Evolutionary conservation across 2,329 filamentous ascomycete genomes (phyloP).

Genomic region (Byssoonygena ceratinophila): DNA sequence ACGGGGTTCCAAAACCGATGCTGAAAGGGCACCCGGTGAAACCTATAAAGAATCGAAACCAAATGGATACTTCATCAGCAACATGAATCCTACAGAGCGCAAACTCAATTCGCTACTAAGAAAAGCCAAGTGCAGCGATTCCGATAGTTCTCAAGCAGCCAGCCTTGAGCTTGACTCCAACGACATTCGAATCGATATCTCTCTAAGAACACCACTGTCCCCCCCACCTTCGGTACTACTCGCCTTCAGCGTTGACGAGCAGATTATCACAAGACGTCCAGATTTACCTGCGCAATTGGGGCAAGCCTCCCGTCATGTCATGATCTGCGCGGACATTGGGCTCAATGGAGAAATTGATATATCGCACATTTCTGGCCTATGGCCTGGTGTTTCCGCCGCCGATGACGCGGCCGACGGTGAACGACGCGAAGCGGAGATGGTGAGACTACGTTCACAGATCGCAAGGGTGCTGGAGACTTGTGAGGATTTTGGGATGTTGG

Average conservation of each 20-base stretch:
- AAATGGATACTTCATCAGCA: conserved; percentile 25
- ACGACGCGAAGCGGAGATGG: conserved; percentile 17
- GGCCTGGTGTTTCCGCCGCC: no score
- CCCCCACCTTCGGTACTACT: conserved; percentile 14
- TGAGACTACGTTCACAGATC: conserved; percentile 27
- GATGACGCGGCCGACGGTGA: conserved; percentile 16
- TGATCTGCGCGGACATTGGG: conserved; percentile 32
- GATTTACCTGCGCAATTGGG: background rate
- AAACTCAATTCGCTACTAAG: conserved; percentile 49
- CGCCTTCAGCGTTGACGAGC: conserved; percentile 10
- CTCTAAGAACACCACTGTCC: conserved; percentile 14
- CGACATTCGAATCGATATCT: conserved; percentile 5
- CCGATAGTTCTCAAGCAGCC: background rate
- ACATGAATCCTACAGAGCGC: conserved; percentile 33
- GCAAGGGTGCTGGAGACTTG: conserved; percentile 33
- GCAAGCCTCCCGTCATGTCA: conserved; percentile 19
- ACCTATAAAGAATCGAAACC: conserved; percentile 6
- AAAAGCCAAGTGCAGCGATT: background rate
- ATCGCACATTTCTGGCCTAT: conserved; percentile 29
- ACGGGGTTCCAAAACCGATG: conserved; percentile 13
- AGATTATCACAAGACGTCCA: conserved; percentile 2
- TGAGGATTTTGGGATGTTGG: conserved; percentile 36
- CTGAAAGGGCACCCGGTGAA: conserved; percentile 10
- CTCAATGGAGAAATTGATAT: conserved; percentile 34
- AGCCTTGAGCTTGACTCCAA: background rate